Conservation (phyloP, 768 basidiomycete genomes). For the Mycena polygramma region DNA sequence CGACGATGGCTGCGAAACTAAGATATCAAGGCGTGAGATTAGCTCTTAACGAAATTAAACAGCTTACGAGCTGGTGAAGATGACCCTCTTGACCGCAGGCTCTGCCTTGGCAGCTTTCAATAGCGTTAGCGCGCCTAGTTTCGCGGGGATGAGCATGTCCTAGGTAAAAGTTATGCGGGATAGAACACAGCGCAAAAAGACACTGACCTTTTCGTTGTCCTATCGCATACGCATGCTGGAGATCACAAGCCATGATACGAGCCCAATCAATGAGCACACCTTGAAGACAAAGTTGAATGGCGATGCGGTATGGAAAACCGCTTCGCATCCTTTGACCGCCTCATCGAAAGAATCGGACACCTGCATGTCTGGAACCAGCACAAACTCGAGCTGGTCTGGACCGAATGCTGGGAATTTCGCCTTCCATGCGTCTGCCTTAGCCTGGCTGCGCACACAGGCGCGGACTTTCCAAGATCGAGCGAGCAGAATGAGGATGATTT, state of each 20-base stretch:
- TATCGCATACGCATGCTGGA: not conserved
- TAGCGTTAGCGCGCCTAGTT: constrained; percentile 16
- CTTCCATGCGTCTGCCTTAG: constrained; percentile 22
- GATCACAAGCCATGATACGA: not conserved
- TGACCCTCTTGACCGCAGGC: constrained; percentile 12
- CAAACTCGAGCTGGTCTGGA: constrained; percentile 21
- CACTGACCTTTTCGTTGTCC: constrained; percentile 21
- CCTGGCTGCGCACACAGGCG: constrained; percentile 18
- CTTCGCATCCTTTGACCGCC: constrained; percentile 23
- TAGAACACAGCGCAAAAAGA: not conserved
- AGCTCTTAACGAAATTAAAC: not conserved
- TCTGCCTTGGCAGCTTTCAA: constrained; percentile 17
- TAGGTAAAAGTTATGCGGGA: not conserved
- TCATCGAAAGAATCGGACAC: constrained; percentile 19
- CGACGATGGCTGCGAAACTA: constrained; percentile 21
- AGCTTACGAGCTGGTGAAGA: constrained; percentile 25
- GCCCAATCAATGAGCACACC: not conserved
- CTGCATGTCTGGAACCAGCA: constrained; percentile 23
- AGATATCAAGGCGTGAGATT: not conserved
- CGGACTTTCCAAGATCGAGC: constrained; percentile 28
- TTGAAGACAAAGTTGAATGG: constrained; percentile 26
- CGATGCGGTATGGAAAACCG: constrained; percentile 21
- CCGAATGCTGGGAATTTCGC: constrained; percentile 18
- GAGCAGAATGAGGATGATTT: constrained; percentile 23
- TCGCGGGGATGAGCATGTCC: constrained; percentile 28